These are phyloP conservation scores for Phanerochaete sordida DNA, from an alignment of 768 basidiomycete genomes.

Conservation along the genomic window DNA sequence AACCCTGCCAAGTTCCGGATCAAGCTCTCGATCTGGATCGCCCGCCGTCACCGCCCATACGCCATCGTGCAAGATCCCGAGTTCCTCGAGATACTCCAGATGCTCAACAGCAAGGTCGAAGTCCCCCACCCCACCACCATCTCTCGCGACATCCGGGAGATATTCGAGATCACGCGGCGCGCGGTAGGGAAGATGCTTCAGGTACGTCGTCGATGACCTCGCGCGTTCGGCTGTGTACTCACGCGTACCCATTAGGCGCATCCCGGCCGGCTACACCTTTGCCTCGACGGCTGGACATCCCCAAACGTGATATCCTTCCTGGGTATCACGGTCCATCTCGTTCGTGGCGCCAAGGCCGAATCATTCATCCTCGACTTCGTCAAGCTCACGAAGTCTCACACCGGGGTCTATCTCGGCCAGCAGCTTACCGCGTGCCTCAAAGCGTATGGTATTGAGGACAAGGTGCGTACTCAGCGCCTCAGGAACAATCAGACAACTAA, in stretches of 20 bases:
- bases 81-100: not conserved
- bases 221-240: not conserved
- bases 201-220: not conserved
- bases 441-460: not conserved
- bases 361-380: not conserved
- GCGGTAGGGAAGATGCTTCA: not conserved
- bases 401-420: not conserved
- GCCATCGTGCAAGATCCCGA: conserved; percentile 7
- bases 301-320: not conserved
- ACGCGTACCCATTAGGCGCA: not conserved
- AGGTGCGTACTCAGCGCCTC: not conserved
- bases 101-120: conserved; percentile 5
- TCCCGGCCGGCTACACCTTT: not conserved
- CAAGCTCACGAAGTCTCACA: not conserved
- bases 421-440: not conserved
- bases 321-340: not conserved
- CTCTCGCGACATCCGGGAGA: not conserved
- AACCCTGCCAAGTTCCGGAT: not conserved
- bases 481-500: not conserved
- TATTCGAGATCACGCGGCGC: not conserved
- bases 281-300: not conserved
- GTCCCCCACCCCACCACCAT: not conserved
- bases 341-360: not conserved
- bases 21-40: not conserved
- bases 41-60: conserved; percentile 2